Base-by-base conservation (phyloP, 2,329 filamentous ascomycete genomes). In the Aurifilum marmelostoma region DNA sequence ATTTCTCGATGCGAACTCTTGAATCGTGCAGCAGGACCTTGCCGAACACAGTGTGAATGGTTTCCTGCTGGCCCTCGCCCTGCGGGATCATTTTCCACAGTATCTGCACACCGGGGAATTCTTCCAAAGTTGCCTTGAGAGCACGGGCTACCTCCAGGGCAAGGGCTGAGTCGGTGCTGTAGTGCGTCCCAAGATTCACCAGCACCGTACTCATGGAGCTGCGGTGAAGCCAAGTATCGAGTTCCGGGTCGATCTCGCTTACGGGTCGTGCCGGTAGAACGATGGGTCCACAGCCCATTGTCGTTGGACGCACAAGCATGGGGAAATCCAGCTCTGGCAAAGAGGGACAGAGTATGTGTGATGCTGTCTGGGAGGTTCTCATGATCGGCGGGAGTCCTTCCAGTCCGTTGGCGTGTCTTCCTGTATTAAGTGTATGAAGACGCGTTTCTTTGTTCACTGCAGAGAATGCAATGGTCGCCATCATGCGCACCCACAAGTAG, bases 321-420 rank as follows among this genome's bases (percentile, higher is more conserved):
- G 65, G 58, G 34, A 67, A 67, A 1, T 67, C 65, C 18, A 67
- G 65, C 56, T 67, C 65, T 27, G 65, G 65, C 39, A 67, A 29
- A 24, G 65, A 67, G 4, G 65, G 65, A 21, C 65, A 62, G 14
- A 67, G 54, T 29, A 67, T 67, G 41, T 39, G 39, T 3, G 65
- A 60, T 32, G 65, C 65, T 21, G n/a, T 32, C 56, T 27, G 50
- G n/a, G 16, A 62, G 18, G 56, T 39, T 8, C 21, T 62, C 27
- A 67, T 39, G 14, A 67, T 32, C 27, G 65, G 65, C 16, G 58
- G 54, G 3, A 56, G 65, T 18, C 65, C 65, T 34, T 29, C 6
- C 29, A 67, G 37, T 32, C 65, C 65, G 7, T 59, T 37, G 24
- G 37, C 58, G 56, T 62, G 56, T 16, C 65, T 37, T 27, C 18